phyloP scores from a whole-genome alignment of 768 basidiomycete species.

The Xerocomus potaroensis region DNA sequence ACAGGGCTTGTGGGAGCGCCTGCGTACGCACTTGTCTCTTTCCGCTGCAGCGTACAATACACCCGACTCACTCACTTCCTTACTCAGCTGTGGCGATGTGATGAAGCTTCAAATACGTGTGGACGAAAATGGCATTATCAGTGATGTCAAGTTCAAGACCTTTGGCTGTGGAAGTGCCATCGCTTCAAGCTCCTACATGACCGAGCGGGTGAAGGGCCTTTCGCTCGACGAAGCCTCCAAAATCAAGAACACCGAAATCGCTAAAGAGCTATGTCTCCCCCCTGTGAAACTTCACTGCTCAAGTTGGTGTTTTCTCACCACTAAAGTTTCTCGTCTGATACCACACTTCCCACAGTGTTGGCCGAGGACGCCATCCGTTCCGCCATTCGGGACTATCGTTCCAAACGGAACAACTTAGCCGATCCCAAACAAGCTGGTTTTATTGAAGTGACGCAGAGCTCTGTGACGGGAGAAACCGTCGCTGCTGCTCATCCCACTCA shows the following conservation, averaged over 20 bases:
- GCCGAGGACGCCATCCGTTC: conserved; percentile 99
- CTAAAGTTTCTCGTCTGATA: conserved; percentile 22
- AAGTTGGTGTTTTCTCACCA: conserved; percentile 48
- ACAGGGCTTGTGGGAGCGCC: conserved; percentile 98
- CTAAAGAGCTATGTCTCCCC: conserved; percentile 91
- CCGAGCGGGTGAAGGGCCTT: conserved; percentile 94
- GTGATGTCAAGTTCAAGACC: conserved; percentile 99
- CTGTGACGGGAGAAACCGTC: conserved; percentile 49
- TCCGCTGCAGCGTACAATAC: conserved; percentile 6
- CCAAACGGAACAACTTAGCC: conserved; percentile 61
- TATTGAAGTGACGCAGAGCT: conserved; percentile 65
- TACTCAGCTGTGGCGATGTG: conserved; percentile 85
- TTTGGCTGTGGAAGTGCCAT: conserved; percentile 99
- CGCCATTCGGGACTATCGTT: conserved; percentile 93
- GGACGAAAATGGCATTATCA: conserved; percentile 90
- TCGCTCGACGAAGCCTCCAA: conserved; percentile 90
- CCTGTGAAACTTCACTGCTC: conserved; percentile 96
- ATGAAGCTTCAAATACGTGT: conserved; percentile 99
- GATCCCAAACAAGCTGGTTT: conserved; percentile 57
- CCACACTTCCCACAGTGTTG: conserved; percentile 55
- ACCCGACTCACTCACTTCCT: conserved; percentile 13
- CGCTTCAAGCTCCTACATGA: conserved; percentile 97
- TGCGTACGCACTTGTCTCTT: conserved; percentile 55
- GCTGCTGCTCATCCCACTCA: conserved; percentile 48
- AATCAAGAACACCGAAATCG: conserved; percentile 99